These are phyloP conservation scores for Boechera retrofracta DNA, from an alignment of 345 rosid species.

Conservation along the genomic window DNA sequence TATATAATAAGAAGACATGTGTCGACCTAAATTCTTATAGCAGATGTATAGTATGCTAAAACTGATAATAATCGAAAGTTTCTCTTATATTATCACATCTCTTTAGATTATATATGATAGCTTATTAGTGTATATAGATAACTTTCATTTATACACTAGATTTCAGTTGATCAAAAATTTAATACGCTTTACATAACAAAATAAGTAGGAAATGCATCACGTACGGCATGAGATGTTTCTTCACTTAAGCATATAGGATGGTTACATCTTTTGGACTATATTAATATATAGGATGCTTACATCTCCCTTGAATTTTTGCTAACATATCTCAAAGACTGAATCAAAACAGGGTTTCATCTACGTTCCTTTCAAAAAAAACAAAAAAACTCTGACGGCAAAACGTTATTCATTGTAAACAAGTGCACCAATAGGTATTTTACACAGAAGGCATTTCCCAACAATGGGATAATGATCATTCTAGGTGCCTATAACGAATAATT, in stretches of 20 bases:
- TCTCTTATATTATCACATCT: neutral
- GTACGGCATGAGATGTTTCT: slow-evolving; percentile 22
- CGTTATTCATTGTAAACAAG: too few relatives aligned
- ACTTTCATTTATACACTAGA: neutral
- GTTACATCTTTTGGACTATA: slow-evolving; percentile 19
- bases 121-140: neutral
- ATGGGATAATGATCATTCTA: neutral
- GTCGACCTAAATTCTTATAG: slow-evolving; percentile 5
- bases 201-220: neutral
- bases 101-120: neutral
- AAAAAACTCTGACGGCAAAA: too few relatives aligned
- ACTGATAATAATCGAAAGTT: neutral
- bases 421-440: neutral
- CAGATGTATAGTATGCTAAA: neutral
- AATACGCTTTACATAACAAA: neutral
- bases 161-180: neutral
- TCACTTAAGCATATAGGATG: neutral
- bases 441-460: neutral
- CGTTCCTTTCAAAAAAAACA: neutral
- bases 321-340: neutral
- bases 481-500: neutral
- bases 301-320: slow-evolving; percentile 16
- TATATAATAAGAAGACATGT: neutral
- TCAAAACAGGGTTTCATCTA: neutral
- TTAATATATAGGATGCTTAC: slow-evolving; percentile 11